phyloP scores from a whole-genome alignment of 1,139 yeast genomes.

The Yamadazyma taylorii region DNA sequence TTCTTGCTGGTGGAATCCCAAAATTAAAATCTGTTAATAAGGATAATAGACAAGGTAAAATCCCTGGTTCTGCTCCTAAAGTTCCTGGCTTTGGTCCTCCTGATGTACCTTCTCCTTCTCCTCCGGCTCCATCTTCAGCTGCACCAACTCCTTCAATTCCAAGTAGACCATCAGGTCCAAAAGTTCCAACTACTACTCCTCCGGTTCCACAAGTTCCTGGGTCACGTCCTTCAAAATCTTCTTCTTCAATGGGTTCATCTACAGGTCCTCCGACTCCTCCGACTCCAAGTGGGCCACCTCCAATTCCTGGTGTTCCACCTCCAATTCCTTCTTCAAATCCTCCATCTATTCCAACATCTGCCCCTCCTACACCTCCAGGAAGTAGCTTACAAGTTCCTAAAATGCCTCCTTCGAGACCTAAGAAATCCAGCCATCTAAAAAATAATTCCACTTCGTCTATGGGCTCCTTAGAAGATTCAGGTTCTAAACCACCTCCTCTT shows the following conservation, averaged over 20 bases:
- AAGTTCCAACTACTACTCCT: conserved; percentile 26
- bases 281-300: conserved; percentile 13
- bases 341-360: conserved; percentile 15
- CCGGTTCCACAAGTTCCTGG: conserved; percentile 27
- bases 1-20: conserved; percentile 87
- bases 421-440: conserved; percentile 33
- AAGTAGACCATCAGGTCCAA: conserved; percentile 3
- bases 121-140: conserved; percentile 13
- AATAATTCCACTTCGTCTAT: conserved; percentile 17
- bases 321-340: conserved; percentile 8
- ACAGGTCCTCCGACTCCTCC: conserved; percentile 16
- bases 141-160: conserved; percentile 9
- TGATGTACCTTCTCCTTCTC: conserved; percentile 18
- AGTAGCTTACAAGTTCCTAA: conserved; percentile 25
- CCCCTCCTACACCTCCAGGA: conserved; percentile 17
- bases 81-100: conserved; percentile 24
- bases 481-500: conserved; percentile 7
- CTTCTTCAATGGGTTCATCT: too few species aligned
- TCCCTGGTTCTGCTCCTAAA: conserved; percentile 41
- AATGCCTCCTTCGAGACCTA: conserved; percentile 32
- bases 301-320: conserved; percentile 7
- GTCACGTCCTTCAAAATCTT: conserved; percentile 21
- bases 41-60: conserved; percentile 44
- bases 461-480: conserved; percentile 19
- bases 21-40: conserved; percentile 56